Percentiles rank a stretch among this genome's conserved stretches.
Evolutionary conservation across 2,329 filamentous ascomycete species (phyloP).

Genomic region (Trichophyton simii): DNA sequence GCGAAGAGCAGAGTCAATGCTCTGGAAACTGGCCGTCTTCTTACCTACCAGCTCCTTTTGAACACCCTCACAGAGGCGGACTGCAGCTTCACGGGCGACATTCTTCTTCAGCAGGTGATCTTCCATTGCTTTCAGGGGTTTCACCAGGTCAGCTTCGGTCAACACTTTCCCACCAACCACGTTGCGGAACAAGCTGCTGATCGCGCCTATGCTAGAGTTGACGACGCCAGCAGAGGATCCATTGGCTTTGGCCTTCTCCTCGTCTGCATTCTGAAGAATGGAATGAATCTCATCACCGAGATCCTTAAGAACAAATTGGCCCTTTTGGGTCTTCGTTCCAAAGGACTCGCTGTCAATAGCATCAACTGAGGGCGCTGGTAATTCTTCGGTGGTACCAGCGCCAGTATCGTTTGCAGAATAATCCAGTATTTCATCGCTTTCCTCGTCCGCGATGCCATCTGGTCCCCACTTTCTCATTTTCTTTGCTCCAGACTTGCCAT

Average conservation of each 20-base stretch:
- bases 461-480: conserved; percentile 87
- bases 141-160: conserved; percentile 77
- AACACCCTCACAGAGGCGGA: conserved; percentile 81
- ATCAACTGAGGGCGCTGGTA: conserved; percentile 48
- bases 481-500: conserved; percentile 50
- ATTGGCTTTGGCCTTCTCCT: conserved; percentile 41
- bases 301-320: conserved; percentile 88
- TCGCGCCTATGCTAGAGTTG: conserved; percentile 65
- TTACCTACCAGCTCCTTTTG: conserved; percentile 79
- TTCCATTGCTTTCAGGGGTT: conserved; percentile 91
- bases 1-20: conserved; percentile 68
- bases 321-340: conserved; percentile 73
- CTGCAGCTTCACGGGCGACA: conserved; percentile 83
- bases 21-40: conserved; percentile 87
- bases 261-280: conserved; percentile 71
- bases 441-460: conserved; percentile 75
- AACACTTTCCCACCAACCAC: conserved; percentile 89
- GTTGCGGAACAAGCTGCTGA: conserved; percentile 83
- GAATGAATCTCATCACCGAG: conserved; percentile 85
- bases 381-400: conserved; percentile 34
- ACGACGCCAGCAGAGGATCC: conserved; percentile 50
- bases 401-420: conserved; percentile 59
- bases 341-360: conserved; percentile 66
- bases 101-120: conserved; percentile 92
- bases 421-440: conserved; percentile 67